These are phyloP conservation scores for Cyclotella cryptica DNA, from an alignment of 108 stramenopile species.

Conservation along the genomic window DNA sequence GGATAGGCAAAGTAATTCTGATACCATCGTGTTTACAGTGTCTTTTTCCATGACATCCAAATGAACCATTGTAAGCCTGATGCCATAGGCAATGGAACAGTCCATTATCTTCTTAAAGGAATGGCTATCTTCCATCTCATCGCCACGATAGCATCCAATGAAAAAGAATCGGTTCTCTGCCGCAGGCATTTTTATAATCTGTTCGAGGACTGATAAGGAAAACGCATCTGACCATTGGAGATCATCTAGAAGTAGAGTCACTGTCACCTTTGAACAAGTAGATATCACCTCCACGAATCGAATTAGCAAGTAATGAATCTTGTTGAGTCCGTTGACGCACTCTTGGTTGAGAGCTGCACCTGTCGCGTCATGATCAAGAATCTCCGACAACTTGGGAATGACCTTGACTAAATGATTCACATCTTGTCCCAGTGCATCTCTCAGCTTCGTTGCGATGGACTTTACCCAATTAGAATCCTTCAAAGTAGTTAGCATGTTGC, in stretches of 20 bases:
- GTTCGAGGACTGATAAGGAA: slow-evolving; percentile 8
- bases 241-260: slow-evolving; percentile 33
- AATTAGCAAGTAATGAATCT: slow-evolving; percentile 17
- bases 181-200: slow-evolving; percentile 12
- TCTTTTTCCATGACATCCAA: slow-evolving; percentile 10
- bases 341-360: not conserved
- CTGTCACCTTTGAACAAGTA: not conserved
- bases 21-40: slow-evolving; percentile 27
- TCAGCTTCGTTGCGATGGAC: slow-evolving; percentile 11
- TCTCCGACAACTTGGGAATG: no score
- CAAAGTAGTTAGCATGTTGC: not conserved
- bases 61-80: not conserved
- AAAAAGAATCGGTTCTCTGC: not conserved
- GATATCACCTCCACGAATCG: slow-evolving; percentile 11
- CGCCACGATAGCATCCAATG: no score
- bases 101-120: not conserved
- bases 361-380: not conserved
- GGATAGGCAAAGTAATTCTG: no score
- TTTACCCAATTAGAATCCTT: not conserved
- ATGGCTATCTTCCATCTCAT: slow-evolving; percentile 22
- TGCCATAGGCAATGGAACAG: not conserved
- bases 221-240: slow-evolving; percentile 23
- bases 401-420: slow-evolving; percentile 9
- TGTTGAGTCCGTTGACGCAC: slow-evolving; percentile 21
- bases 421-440: not conserved